Conservation (phyloP, 805 yeast species). For the Metschnikowia gruessii region DNA sequence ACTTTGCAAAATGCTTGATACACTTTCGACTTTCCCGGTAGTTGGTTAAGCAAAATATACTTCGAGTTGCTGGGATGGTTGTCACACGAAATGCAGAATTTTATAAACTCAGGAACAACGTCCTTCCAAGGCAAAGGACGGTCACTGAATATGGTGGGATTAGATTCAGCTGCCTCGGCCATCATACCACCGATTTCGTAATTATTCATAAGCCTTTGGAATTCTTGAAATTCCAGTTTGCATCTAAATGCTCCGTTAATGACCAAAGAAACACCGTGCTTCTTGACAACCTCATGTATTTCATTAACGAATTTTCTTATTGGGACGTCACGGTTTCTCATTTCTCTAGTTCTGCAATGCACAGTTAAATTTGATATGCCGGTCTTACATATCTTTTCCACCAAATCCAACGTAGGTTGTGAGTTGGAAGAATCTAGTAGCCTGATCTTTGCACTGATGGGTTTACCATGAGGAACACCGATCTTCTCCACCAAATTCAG, state of each 20-base stretch:
- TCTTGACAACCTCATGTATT: conserved; percentile 59
- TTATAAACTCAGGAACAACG: conserved; percentile 53
- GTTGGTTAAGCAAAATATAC: conserved; percentile 71
- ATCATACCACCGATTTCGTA: conserved; percentile 83
- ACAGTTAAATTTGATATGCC: conserved; percentile 86
- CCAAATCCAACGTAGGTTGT: conserved; percentile 53
- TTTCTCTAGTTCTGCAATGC: conserved; percentile 84
- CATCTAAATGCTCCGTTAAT: conserved; percentile 76
- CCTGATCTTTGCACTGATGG: conserved; percentile 89
- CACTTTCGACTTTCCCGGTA: conserved; percentile 68
- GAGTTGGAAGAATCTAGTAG: conserved; percentile 59
- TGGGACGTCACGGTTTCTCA: conserved; percentile 87
- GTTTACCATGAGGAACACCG: conserved; percentile 71
- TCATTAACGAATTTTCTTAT: conserved; percentile 64
- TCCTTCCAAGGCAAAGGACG: conserved; percentile 51
- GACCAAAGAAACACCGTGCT: conserved; percentile 64
- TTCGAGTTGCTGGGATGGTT: conserved; percentile 70
- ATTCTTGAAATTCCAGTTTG: conserved; percentile 48
- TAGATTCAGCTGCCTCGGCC: conserved; percentile 85
- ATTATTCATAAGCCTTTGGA: conserved; percentile 53
- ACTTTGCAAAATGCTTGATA: conserved; percentile 56
- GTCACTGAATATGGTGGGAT: conserved; percentile 69
- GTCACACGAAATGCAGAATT: conserved; percentile 51
- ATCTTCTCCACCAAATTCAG: conserved; percentile 68
- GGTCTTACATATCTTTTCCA: conserved; percentile 52